Evolutionary conservation across 2,329 filamentous ascomycete genomes (phyloP).

Genomic region (Talaromyces rugulosus): DNA sequence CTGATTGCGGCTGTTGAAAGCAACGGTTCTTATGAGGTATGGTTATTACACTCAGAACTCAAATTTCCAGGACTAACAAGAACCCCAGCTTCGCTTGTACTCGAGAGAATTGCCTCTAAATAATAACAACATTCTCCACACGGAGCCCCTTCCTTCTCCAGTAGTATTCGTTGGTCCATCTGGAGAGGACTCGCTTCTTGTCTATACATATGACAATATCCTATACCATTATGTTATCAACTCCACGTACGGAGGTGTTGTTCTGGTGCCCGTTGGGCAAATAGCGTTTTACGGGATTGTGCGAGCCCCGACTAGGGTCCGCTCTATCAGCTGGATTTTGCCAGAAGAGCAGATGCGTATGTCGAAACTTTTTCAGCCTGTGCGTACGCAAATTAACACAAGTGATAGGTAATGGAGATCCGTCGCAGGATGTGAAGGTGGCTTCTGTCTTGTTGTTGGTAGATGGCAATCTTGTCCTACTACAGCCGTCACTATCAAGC

Average conservation of each 20-base stretch:
- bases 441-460: slow-evolving; percentile 95
- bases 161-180: slow-evolving; percentile 87
- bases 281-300: slow-evolving; percentile 98
- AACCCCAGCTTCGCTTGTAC: slow-evolving; percentile 69
- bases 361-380: slow-evolving; percentile 20
- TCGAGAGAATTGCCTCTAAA: slow-evolving; percentile 80
- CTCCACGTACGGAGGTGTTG: slow-evolving; percentile 65
- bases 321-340: slow-evolving; percentile 91
- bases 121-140: slow-evolving; percentile 66
- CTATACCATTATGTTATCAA: slow-evolving; percentile 91
- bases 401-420: slow-evolving; percentile 69
- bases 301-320: slow-evolving; percentile 82
- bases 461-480: slow-evolving; percentile 88
- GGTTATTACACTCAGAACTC: slow-evolving; percentile 7
- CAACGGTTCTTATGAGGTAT: slow-evolving; percentile 69
- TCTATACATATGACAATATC: slow-evolving; percentile 95
- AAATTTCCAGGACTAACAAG: slow-evolving; percentile 14
- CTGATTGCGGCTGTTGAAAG: slow-evolving; percentile 90
- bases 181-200: slow-evolving; percentile 88
- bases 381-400: slow-evolving; percentile 15
- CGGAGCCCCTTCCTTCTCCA: slow-evolving; percentile 73
- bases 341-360: slow-evolving; percentile 79
- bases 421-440: slow-evolving; percentile 88
- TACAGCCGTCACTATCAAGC: slow-evolving; percentile 80
- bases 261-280: slow-evolving; percentile 88